A percentile compares a stretch with the other conserved stretches of the same genome.
Evolutionary conservation across 2,329 filamentous ascomycete species (phyloP).

Genomic region (Pseudogymnoascus sp.): DNA sequence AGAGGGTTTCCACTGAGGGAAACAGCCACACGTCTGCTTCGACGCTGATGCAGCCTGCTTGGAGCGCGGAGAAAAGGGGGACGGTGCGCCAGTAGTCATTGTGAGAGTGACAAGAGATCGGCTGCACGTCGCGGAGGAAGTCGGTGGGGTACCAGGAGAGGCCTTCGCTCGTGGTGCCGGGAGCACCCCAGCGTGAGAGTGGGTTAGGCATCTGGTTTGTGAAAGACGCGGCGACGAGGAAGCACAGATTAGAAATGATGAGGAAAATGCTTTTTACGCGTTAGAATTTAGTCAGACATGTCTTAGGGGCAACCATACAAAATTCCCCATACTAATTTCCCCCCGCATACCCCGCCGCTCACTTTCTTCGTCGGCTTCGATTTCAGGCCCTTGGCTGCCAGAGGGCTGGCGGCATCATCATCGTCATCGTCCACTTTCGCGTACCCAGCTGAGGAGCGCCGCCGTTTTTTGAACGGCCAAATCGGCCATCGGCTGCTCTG

Average conservation of each 20-base stretch:
- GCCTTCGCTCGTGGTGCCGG: constrained; percentile 31
- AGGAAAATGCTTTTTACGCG: constrained; percentile 26
- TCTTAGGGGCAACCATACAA: neutral
- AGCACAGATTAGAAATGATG: constrained; percentile 27
- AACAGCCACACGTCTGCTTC: constrained; percentile 64
- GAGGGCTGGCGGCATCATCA: neutral
- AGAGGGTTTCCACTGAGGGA: constrained; percentile 39
- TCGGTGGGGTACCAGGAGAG: constrained; percentile 40
- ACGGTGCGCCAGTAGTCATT: constrained; percentile 62
- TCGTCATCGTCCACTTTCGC: neutral
- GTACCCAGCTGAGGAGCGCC: neutral
- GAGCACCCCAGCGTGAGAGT: constrained; percentile 30
- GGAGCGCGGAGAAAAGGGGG: constrained; percentile 54
- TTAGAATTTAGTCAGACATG: neutral
- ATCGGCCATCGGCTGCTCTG: neutral
- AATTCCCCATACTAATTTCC: constrained; percentile 7
- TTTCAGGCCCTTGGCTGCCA: neutral
- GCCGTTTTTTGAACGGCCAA: neutral
- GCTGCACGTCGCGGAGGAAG: constrained; percentile 42
- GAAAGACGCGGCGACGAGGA: constrained; percentile 27
- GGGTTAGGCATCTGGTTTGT: constrained; percentile 24
- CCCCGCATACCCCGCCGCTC: constrained; percentile 1
- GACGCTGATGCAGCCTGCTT: constrained; percentile 51
- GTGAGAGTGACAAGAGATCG: constrained; percentile 55
- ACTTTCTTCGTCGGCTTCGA: neutral